A percentile compares a stretch with the other conserved stretches of the same genome.
These are phyloP conservation scores for Nigrospora sphaerica DNA, from an alignment of 2,329 filamentous ascomycete species.

Conservation along the genomic window DNA sequence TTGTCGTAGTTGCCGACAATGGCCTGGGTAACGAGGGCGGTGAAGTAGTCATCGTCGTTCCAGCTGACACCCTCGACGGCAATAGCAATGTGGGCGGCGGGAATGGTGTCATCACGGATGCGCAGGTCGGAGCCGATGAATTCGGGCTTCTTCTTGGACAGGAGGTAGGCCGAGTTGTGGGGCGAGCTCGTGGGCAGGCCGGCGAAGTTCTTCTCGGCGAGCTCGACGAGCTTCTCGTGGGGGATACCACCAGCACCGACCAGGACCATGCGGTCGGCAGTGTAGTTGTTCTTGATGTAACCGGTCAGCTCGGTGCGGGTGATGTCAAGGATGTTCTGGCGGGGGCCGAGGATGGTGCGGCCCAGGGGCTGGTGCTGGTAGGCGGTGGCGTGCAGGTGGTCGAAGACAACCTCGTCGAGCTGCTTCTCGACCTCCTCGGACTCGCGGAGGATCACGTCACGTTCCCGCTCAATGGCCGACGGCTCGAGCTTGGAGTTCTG, in stretches of 20 bases:
- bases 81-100: slow-evolving; percentile 94
- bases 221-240: slow-evolving; percentile 87
- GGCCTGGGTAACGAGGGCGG: slow-evolving; percentile 91
- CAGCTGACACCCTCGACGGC: slow-evolving; percentile 99
- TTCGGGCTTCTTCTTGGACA: slow-evolving; percentile 82
- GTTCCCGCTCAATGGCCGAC: slow-evolving; percentile 89
- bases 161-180: slow-evolving; percentile 65
- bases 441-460: slow-evolving; percentile 96
- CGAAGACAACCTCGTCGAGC: slow-evolving; percentile 98
- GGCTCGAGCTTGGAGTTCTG: slow-evolving; percentile 98
- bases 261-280: slow-evolving; percentile 97
- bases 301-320: slow-evolving; percentile 80
- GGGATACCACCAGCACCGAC: slow-evolving; percentile 91
- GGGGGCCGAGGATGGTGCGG: slow-evolving; percentile 94
- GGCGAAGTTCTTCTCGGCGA: slow-evolving; percentile 94
- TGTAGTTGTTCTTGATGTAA: slow-evolving; percentile 99
- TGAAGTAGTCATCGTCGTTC: slow-evolving; percentile 99
- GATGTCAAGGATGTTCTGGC: slow-evolving; percentile 97
- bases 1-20: slow-evolving; percentile 99
- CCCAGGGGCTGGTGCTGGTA: slow-evolving; percentile 95
- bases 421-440: slow-evolving; percentile 99
- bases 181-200: slow-evolving; percentile 69
- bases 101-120: slow-evolving; percentile 92
- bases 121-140: slow-evolving; percentile 96
- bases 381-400: slow-evolving; percentile 96